A percentile compares a stretch with the other conserved stretches of the same genome.
Evolutionary conservation across 371 early-diverging fungal species (phyloP).

Genomic region (Apophysomyces variabilis): DNA sequence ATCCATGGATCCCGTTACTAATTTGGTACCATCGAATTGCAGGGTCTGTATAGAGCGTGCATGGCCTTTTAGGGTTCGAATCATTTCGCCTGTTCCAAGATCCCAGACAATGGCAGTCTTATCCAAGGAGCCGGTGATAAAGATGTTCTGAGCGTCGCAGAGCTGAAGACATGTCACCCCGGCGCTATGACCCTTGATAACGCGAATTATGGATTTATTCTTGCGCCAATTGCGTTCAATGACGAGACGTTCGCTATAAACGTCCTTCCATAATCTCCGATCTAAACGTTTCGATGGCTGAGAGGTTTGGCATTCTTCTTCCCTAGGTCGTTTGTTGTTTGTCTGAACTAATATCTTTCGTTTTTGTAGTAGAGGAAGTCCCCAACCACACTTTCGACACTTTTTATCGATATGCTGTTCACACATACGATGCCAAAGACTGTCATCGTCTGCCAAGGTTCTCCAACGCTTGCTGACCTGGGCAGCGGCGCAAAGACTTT

Average conservation of each 20-base stretch:
- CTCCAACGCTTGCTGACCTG: constrained; percentile 86
- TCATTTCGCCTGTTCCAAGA: constrained; percentile 71
- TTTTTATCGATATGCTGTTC: constrained; percentile 95
- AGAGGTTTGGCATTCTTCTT: constrained; percentile 5
- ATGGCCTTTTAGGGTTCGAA: constrained; percentile 85
- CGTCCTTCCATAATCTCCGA: constrained; percentile 77
- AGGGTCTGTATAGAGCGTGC: constrained; percentile 83
- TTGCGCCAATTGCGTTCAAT: constrained; percentile 87
- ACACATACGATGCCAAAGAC: constrained; percentile 95
- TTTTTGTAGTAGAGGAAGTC: constrained; percentile 75
- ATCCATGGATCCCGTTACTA: constrained; percentile 86
- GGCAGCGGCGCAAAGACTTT: constrained; percentile 87
- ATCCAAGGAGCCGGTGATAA: constrained; percentile 87
- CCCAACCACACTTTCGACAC: constrained; percentile 96
- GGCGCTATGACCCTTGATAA: constrained; percentile 64
- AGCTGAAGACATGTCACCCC: constrained; percentile 83
- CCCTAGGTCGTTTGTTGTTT: constrained; percentile 19
- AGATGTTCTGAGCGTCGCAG: constrained; percentile 70
- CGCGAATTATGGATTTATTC: constrained; percentile 55
- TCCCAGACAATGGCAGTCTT: constrained; percentile 85
- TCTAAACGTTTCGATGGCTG: constrained; percentile 26
- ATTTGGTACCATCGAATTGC: constrained; percentile 83
- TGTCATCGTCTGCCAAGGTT: constrained; percentile 83
- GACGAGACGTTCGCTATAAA: constrained; percentile 80
- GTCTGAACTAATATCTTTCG: constrained; percentile 27